phyloP scores from a whole-genome alignment of 352 stramenopile genomes.

The Phytophthora sp. region DNA sequence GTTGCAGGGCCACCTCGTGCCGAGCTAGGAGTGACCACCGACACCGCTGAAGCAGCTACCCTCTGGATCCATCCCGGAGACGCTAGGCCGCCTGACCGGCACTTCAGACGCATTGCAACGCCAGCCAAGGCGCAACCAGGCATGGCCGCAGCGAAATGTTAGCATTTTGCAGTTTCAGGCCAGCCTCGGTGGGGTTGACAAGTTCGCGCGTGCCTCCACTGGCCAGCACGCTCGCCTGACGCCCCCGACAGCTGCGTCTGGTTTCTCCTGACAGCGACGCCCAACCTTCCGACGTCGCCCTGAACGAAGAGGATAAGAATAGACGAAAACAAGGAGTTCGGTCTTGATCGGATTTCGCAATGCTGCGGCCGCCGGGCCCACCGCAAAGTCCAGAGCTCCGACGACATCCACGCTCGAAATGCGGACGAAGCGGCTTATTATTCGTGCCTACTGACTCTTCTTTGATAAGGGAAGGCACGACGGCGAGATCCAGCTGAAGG shows the following conservation, averaged over 20 bases:
- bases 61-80: no score
- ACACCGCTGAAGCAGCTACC: no score
- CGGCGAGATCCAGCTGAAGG: conserved; percentile 20
- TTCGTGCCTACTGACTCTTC: conserved; percentile 28
- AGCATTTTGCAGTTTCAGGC: neutral
- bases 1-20: no score
- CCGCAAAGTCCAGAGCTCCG: conserved; percentile 8
- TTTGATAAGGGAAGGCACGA: conserved; percentile 17
- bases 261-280: neutral
- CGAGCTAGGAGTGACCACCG: no score
- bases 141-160: no score
- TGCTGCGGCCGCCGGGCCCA: no score
- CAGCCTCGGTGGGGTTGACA: neutral
- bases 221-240: neutral
- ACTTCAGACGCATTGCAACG: no score
- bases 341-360: no score
- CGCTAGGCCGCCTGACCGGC: no score
- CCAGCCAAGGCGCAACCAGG: no score
- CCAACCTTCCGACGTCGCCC: conserved; percentile 1
- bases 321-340: neutral
- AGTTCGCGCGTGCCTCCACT: conserved; percentile 1
- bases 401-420: neutral
- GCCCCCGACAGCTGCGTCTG: neutral
- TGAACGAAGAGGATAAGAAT: conserved; percentile 14
- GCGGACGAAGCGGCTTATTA: conserved; percentile 16